phyloP scores from a whole-genome alignment of 139 green algal species.

The Asterochloris sp. region DNA sequence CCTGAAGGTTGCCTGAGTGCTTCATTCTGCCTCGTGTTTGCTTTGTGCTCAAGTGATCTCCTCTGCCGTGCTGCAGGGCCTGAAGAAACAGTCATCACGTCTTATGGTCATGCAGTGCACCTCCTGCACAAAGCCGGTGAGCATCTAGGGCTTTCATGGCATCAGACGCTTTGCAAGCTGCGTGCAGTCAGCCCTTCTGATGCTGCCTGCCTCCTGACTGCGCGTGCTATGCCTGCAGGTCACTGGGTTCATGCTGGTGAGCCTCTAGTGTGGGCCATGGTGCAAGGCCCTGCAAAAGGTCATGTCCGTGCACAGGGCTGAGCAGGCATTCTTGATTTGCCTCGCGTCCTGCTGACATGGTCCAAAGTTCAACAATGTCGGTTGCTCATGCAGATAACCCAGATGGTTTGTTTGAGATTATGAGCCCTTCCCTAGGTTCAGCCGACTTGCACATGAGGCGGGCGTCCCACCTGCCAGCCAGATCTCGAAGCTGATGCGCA shows the following conservation, averaged over 20 bases:
- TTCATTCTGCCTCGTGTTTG: not conserved
- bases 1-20: too few species aligned
- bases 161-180: not conserved
- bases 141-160: not conserved
- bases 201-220: not conserved
- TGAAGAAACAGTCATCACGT: slow-evolving; percentile 57
- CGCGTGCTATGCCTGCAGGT: slow-evolving; percentile 25
- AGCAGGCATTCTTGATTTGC: not conserved
- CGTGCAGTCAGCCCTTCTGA: not conserved
- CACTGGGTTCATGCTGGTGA: slow-evolving; percentile 88
- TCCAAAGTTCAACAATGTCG: too few species aligned
- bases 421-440: slow-evolving; percentile 58
- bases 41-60: not conserved
- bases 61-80: slow-evolving; percentile 8
- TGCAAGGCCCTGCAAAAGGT: too few species aligned
- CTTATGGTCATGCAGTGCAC: slow-evolving; percentile 66
- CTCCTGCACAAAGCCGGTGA: slow-evolving; percentile 46
- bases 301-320: too few species aligned
- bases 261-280: not conserved
- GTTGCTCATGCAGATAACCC: slow-evolving; percentile 49
- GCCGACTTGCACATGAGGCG: slow-evolving; percentile 41
- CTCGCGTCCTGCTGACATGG: not conserved
- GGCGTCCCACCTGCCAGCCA: slow-evolving; percentile 7
- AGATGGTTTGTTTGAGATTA: slow-evolving; percentile 71
- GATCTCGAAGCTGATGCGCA: not conserved